These are phyloP conservation scores for Cryptococcus maquisensis DNA, from an alignment of 1,284 basidiomycete species.

Conservation along the genomic window DNA sequence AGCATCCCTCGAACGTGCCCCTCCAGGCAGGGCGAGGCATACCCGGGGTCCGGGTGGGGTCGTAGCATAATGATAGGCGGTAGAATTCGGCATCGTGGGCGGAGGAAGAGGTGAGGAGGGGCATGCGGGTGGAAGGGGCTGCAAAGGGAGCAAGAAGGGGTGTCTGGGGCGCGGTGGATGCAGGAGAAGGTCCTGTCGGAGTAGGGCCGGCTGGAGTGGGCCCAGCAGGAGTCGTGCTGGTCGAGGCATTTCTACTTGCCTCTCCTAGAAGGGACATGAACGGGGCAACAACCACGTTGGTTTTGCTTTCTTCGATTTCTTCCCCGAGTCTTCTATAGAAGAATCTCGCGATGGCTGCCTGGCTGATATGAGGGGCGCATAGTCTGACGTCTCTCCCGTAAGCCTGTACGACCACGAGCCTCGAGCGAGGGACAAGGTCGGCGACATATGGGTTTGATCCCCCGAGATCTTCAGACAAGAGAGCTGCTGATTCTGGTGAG, in stretches of 20 bases:
- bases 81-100: slow-evolving; percentile 37
- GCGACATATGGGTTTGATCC: slow-evolving; percentile 46
- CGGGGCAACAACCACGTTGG: slow-evolving; percentile 6
- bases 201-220: background rate
- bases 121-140: slow-evolving; percentile 5
- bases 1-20: slow-evolving; percentile 51
- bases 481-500: background rate
- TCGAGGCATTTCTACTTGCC: background rate
- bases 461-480: background rate
- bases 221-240: background rate
- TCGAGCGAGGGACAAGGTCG: slow-evolving; percentile 47
- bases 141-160: slow-evolving; percentile 3
- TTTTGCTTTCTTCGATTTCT: slow-evolving; percentile 4
- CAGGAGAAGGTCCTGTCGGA: background rate
- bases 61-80: slow-evolving; percentile 45
- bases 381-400: slow-evolving; percentile 40
- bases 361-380: slow-evolving; percentile 42
- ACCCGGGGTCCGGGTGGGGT: slow-evolving; percentile 46
- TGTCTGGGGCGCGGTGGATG: slow-evolving; percentile 2
- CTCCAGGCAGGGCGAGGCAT: slow-evolving; percentile 47
- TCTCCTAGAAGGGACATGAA: slow-evolving; percentile 5
- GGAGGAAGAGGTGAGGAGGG: slow-evolving; percentile 11
- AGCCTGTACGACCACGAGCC: slow-evolving; percentile 43
- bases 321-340: slow-evolving; percentile 26
- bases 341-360: slow-evolving; percentile 48